These are phyloP conservation scores for Kazachstania sp. DNA, from an alignment of 1,139 yeast species.

Conservation along the genomic window DNA sequence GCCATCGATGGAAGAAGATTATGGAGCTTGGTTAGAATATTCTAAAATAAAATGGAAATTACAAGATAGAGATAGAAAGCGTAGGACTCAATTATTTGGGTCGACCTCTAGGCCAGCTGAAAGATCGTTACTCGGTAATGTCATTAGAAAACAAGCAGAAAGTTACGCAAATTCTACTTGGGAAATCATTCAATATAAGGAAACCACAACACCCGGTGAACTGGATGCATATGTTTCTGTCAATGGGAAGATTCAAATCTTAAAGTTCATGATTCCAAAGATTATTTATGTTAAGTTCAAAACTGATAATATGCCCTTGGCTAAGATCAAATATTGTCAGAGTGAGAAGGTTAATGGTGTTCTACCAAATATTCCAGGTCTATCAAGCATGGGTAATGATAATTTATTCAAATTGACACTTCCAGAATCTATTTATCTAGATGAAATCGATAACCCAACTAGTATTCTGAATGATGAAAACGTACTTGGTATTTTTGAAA, in stretches of 20 bases:
- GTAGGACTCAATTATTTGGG: constrained; percentile 77
- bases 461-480: constrained; percentile 57
- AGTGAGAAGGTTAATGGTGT: constrained; percentile 51
- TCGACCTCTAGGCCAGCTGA: constrained; percentile 41
- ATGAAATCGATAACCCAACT: constrained; percentile 50
- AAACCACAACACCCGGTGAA: constrained; percentile 58
- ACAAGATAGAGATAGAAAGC: constrained; percentile 60
- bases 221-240: constrained; percentile 66
- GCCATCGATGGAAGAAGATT: constrained; percentile 70
- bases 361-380: constrained; percentile 59
- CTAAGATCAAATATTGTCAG: constrained; percentile 44
- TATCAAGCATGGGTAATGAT: constrained; percentile 33
- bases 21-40: constrained; percentile 63
- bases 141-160: constrained; percentile 73
- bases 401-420: constrained; percentile 55
- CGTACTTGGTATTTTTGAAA: constrained; percentile 69
- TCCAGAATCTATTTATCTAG: constrained; percentile 54
- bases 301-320: constrained; percentile 38
- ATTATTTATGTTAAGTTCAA: constrained; percentile 63
- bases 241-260: constrained; percentile 62
- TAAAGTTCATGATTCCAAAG: constrained; percentile 68
- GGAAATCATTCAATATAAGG: constrained; percentile 71
- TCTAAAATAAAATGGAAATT: constrained; percentile 82
- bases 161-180: constrained; percentile 67
- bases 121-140: constrained; percentile 49